A percentile compares a stretch with the other conserved stretches of the same genome.
These are phyloP conservation scores for bread wheat (Triticum aestivum) DNA, from an alignment of 176 grass and related monocot genomes.

Conservation along the genomic window IWGSC_CS_RefSeq_v2.1 NC_057800.1:387898677-387899176, in stretches of 20 bases:
- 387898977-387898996: constrained; percentile 12
- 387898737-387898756: neutral
- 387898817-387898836: neutral
- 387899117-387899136: neutral
- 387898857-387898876: neutral
- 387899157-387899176: neutral
- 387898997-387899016: neutral
- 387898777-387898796: neutral
- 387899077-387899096: constrained; percentile 12
- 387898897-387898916: neutral
- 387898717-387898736: constrained; percentile 31
- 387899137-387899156: neutral
- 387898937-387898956: constrained; percentile 19
- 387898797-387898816: neutral
- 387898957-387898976: neutral
- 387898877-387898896: neutral
- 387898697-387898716: neutral
- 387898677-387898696: constrained; percentile 22
- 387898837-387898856: neutral
- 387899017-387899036: constrained; percentile 3
- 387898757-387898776: neutral
- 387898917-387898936: constrained; percentile 81
- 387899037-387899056: constrained; percentile 29
- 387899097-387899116: neutral
- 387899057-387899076: neutral